Conservation (phyloP, 2,329 filamentous ascomycete genomes). For the Cercospora beticola region DNA sequence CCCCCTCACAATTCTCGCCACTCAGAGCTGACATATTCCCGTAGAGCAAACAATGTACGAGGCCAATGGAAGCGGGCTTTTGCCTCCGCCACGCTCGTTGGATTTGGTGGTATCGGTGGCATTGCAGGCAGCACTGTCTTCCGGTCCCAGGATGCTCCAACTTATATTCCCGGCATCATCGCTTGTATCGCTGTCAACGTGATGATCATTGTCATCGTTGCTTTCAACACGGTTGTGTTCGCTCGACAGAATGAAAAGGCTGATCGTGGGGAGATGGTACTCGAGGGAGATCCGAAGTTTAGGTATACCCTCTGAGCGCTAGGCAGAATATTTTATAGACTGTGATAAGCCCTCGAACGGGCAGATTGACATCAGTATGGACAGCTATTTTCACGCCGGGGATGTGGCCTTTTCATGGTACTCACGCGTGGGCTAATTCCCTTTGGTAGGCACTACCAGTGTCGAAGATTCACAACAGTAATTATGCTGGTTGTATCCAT, state of each 20-base stretch:
- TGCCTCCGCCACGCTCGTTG: slow-evolving; percentile 5
- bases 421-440: background rate
- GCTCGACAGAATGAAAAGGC: background rate
- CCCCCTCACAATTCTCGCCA: too few species aligned
- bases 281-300: background rate
- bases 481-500: too few species aligned
- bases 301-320: background rate
- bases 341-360: background rate
- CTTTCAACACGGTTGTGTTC: background rate
- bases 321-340: background rate
- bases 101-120: slow-evolving; percentile 58
- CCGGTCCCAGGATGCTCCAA: slow-evolving; percentile 19
- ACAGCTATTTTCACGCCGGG: background rate
- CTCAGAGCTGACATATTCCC: too few species aligned
- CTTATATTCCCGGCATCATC: background rate
- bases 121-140: slow-evolving; percentile 47
- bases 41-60: slow-evolving; percentile 51
- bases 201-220: background rate
- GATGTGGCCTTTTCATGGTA: background rate
- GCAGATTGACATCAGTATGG: background rate
- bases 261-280: background rate
- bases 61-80: slow-evolving; percentile 53
- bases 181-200: background rate
- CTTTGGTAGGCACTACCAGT: too few species aligned
- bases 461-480: too few species aligned